Conservation (phyloP, 352 stramenopile species). For the Hyaloperonospora arabidopsidis region DNA sequence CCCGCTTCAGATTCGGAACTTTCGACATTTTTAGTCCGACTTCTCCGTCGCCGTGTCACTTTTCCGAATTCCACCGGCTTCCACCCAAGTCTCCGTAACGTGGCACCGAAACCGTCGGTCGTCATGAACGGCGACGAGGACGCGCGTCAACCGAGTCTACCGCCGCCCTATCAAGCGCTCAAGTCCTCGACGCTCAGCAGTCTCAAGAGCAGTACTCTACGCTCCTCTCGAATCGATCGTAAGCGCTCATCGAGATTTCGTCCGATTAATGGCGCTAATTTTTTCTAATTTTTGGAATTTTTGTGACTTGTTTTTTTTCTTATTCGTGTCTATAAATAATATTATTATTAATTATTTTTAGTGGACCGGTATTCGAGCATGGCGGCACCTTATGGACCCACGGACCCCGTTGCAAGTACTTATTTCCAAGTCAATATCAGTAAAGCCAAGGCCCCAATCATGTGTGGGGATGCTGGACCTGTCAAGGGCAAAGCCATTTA, state of each 20-base stretch:
- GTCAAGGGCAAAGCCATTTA: conserved; percentile 74
- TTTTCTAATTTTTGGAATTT: background rate
- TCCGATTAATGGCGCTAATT: too few species aligned
- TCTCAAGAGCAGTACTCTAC: conserved; percentile 2
- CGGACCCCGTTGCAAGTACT: conserved; percentile 36
- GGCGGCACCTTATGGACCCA: conserved; percentile 44
- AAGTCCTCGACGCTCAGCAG: conserved; percentile 18
- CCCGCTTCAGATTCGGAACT: too few species aligned
- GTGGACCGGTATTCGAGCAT: conserved; percentile 43
- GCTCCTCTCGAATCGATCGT: conserved; percentile 11
- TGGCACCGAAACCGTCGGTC: too few species aligned
- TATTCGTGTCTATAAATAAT: background rate
- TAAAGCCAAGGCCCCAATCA: conserved; percentile 50
- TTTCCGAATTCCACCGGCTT: background rate
- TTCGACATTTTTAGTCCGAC: conserved; percentile 1
- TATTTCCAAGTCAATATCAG: conserved; percentile 65
- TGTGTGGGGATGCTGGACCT: conserved; percentile 45
- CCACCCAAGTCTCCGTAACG: background rate
- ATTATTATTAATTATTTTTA: conserved; percentile 1
- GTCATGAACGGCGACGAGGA: conserved; percentile 3
- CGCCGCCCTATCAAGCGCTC: conserved; percentile 19
- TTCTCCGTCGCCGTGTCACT: background rate
- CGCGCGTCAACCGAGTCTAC: background rate
- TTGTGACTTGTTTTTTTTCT: background rate
- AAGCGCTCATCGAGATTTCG: conserved; percentile 1